These are phyloP conservation scores for Coemansia brasiliensis DNA, from an alignment of 192 early-diverging fungal genomes.

Conservation along the genomic window DNA sequence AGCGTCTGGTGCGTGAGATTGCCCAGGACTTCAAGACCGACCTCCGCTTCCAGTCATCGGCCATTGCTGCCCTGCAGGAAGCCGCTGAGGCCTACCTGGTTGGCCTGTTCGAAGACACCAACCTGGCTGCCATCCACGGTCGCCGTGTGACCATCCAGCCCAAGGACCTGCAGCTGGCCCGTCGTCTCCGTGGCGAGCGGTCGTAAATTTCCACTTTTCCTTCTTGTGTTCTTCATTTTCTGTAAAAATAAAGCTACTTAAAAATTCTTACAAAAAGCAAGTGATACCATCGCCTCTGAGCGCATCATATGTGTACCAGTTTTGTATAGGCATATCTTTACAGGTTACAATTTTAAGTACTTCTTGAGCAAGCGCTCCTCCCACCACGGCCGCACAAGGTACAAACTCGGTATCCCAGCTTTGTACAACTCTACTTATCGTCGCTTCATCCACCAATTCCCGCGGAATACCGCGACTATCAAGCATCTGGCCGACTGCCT, in stretches of 20 bases:
- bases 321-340: slow-evolving; percentile 81
- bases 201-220: slow-evolving; percentile 53
- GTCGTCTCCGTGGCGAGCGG: slow-evolving; percentile 89
- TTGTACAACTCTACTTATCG: slow-evolving; percentile 47
- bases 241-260: slow-evolving; percentile 1
- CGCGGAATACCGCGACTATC: slow-evolving; percentile 22
- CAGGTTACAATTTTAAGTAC: slow-evolving; percentile 80
- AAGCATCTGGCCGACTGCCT: slow-evolving; percentile 8
- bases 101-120: slow-evolving; percentile 93
- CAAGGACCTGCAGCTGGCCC: slow-evolving; percentile 98
- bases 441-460: slow-evolving; percentile 17
- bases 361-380: slow-evolving; percentile 87
- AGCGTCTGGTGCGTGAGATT: slow-evolving; percentile 96
- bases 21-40: slow-evolving; percentile 99
- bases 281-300: slow-evolving; percentile 53
- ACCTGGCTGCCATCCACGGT: slow-evolving; percentile 98
- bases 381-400: slow-evolving; percentile 82
- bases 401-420: slow-evolving; percentile 66
- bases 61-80: slow-evolving; percentile 98
- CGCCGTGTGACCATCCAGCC: slow-evolving; percentile 99
- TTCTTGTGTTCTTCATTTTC: not conserved
- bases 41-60: slow-evolving; percentile 97
- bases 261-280: slow-evolving; percentile 14
- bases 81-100: slow-evolving; percentile 93
- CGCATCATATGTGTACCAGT: slow-evolving; percentile 78